Evolutionary conservation across 2,329 filamentous ascomycete species (phyloP).

Genomic region (Fusarium subglutinans): DNA sequence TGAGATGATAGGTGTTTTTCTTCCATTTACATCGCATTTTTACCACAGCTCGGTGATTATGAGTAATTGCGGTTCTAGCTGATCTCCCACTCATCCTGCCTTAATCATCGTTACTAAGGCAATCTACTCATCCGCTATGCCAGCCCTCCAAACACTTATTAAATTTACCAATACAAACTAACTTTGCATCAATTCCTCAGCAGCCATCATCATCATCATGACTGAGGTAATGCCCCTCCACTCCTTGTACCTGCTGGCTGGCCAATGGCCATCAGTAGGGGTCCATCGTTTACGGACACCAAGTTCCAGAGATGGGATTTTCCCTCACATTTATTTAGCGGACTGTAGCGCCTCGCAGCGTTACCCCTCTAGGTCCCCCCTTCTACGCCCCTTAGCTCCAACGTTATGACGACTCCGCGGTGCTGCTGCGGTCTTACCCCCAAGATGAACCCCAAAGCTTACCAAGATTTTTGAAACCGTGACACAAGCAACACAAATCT

Average conservation of each 20-base stretch:
- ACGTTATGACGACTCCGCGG: conserved; percentile 37
- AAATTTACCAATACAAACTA: conserved; percentile 1
- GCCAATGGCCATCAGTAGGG: conserved; percentile 22
- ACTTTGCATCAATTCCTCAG: conserved; percentile 16
- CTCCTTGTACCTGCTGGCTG: conserved; percentile 6
- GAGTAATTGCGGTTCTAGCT: conserved; percentile 4
- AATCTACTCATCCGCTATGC: not conserved
- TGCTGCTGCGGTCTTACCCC: conserved; percentile 38
- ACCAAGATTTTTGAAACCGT: conserved; percentile 38
- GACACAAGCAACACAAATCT: conserved; percentile 40
- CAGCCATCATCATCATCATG: conserved; percentile 31
- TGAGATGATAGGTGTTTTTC: conserved; percentile 12
- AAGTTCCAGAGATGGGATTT: conserved; percentile 38
- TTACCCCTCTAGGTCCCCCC: conserved; percentile 33
- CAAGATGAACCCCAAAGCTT: conserved; percentile 35
- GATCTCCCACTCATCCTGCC: not conserved
- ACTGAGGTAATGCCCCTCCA: conserved; percentile 38
- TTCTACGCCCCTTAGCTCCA: conserved; percentile 33
- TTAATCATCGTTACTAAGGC: not conserved
- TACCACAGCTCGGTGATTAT: not conserved
- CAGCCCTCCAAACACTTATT: not conserved
- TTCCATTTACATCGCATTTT: conserved; percentile 5
- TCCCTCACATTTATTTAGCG: conserved; percentile 20
- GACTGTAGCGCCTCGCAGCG: conserved; percentile 2
- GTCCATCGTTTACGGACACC: conserved; percentile 39